Conservation (phyloP, 306 rosid genomes). For the Medicago arabica region DNA sequence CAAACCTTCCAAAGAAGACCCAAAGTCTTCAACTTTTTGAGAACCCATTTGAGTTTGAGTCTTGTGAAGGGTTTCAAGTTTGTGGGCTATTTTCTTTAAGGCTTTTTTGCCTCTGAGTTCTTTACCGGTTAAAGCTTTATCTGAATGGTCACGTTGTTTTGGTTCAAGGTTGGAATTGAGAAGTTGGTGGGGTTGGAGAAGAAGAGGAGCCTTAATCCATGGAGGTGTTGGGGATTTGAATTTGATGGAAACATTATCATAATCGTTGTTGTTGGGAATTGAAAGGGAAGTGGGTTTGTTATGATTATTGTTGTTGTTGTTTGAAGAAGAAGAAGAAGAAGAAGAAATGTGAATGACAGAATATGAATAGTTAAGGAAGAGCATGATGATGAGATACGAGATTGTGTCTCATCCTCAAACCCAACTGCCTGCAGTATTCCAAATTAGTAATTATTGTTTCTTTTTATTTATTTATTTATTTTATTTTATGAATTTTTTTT, state of each 20-base stretch:
- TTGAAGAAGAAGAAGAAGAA: too few species aligned
- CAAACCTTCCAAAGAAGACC: constrained; percentile 51
- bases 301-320: constrained; percentile 31
- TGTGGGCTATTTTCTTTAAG: constrained; percentile 58
- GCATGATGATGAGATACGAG: constrained; percentile 23
- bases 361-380: constrained; percentile 30
- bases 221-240: constrained; percentile 77
- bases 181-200: constrained; percentile 60
- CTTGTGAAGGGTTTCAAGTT: constrained; percentile 56
- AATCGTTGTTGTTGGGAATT: constrained; percentile 28
- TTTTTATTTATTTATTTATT: too few species aligned
- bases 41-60: constrained; percentile 39
- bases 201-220: constrained; percentile 77
- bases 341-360: constrained; percentile 40
- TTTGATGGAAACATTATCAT: constrained; percentile 44
- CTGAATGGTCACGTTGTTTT: constrained; percentile 41
- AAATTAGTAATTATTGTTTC: too few species aligned
- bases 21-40: constrained; percentile 47
- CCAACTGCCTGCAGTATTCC: too few species aligned
- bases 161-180: constrained; percentile 31
- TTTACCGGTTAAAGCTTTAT: constrained; percentile 48
- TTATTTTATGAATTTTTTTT: too few species aligned
- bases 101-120: constrained; percentile 59
- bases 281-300: constrained; percentile 33
- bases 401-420: not conserved